Evolutionary conservation across 2,329 filamentous ascomycete species (phyloP), one percentile per base, ranked within the genome.

Genomic region (Apiospora pterosperma): DNA sequence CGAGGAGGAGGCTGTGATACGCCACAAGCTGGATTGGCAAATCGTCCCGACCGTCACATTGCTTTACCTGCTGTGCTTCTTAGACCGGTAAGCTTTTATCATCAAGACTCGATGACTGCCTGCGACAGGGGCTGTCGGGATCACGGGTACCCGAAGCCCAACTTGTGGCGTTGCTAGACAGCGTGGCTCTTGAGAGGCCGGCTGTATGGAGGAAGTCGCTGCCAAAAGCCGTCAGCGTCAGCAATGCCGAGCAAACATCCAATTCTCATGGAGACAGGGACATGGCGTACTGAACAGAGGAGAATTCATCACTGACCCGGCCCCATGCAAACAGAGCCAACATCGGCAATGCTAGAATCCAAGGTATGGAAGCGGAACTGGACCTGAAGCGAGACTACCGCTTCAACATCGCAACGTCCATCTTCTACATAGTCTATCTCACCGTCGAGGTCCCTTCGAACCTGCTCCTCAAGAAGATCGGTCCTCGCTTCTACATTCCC

Each of bases 371-470:
- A 23, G 77, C 86, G 76, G 74, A 68, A 1, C 70, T 74, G 14
- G 84, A 87, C 36, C 75, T 88, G 3, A 67, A 81, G 5, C 68
- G 73, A 23, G 80, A 81, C n/a, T 75, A 80, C 61, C 80, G 80
- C 14, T 87, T 86, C 78, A 88, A 87, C 71, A 85, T 83, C 78
- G 82, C 84, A 0, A 81, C 85, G 1, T 85, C 84, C 62, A 81
- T 85, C 65, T 86, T 88, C 77, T 87, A 86, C 75, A 82, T 88
- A 65, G 72, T 84, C 64, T 87, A 87, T 74, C 77, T 86, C 62
- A 73, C 84, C 34, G 77, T 86, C 65, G 85, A 87, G 70, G 78
- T 87, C 0, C 85, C 85, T 3, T 83, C 81, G 71, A 85, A 87
- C 70, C 80, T 86, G 65, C 58, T 86, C 5, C 77, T 88, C 58